These are phyloP conservation scores for Blechomonas ayalai DNA, from an alignment of 208 protist genomes.

Conservation along the genomic window DNA sequence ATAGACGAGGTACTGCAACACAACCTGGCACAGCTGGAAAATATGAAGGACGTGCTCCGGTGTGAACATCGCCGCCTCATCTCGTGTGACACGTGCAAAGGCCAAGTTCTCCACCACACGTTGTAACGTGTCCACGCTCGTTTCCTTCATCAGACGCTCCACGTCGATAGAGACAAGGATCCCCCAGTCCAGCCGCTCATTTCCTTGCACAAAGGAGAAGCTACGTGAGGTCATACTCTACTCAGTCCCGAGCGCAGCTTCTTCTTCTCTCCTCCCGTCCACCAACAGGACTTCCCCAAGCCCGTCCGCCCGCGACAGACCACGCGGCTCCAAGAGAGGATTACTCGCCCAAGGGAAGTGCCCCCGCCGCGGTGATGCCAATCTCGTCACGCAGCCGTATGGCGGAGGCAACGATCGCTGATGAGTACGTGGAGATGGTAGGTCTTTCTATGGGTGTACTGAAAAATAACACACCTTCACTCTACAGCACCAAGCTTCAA, in stretches of 20 bases:
- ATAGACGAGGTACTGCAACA: conserved; percentile 87
- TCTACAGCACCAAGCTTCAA: no score
- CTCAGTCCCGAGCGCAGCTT: background rate
- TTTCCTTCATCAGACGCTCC: conserved; percentile 67
- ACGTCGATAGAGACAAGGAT: conserved; percentile 83
- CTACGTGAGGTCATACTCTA: conserved; percentile 12
- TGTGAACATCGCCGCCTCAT: conserved; percentile 83
- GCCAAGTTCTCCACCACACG: conserved; percentile 84
- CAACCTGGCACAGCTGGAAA: conserved; percentile 73
- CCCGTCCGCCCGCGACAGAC: no score
- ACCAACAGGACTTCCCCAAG: no score
- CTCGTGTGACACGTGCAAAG: conserved; percentile 75
- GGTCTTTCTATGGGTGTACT: no score
- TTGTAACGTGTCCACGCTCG: conserved; percentile 83
- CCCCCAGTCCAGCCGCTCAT: conserved; percentile 86
- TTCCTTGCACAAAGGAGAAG: conserved; percentile 80
- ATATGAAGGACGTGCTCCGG: conserved; percentile 82
- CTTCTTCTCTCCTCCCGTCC: no score
- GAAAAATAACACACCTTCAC: no score
- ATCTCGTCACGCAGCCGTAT: no score
- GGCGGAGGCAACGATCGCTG: no score
- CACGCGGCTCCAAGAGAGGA: no score
- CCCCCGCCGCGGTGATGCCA: no score
- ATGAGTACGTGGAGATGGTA: no score
- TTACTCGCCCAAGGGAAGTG: no score